Conservation (phyloP, 1,284 basidiomycete species). For the Cryptococcus sp. region DNA sequence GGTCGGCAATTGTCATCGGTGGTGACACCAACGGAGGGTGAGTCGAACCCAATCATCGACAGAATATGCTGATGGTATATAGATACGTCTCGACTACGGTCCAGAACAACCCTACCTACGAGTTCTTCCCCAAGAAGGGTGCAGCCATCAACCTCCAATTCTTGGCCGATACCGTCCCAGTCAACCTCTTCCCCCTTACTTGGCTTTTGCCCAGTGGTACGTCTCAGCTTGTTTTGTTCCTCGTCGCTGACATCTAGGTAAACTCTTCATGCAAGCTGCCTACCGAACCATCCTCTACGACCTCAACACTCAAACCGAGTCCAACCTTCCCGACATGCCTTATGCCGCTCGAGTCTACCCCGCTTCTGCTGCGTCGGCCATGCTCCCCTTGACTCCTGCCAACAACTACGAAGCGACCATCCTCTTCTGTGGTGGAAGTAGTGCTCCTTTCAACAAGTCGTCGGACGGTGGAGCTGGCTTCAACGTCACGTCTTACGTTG, state of each 20-base stretch:
- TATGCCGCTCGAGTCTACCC: constrained; percentile 79
- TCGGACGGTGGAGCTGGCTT: constrained; percentile 40
- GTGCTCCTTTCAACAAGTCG: constrained; percentile 46
- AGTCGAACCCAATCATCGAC: constrained; percentile 4
- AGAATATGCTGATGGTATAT: constrained; percentile 41
- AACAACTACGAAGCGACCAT: constrained; percentile 84
- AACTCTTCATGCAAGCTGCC: constrained; percentile 64
- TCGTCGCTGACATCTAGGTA: constrained; percentile 18
- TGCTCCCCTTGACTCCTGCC: constrained; percentile 82
- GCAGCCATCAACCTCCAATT: constrained; percentile 64
- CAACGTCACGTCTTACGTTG: constrained; percentile 42
- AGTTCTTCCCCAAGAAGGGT: constrained; percentile 63
- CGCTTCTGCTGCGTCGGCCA: constrained; percentile 78
- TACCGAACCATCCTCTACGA: constrained; percentile 45
- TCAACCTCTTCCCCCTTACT: constrained; percentile 81
- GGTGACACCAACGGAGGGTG: constrained; percentile 45
- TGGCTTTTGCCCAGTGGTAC: constrained; percentile 78
- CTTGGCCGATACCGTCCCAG: constrained; percentile 76
- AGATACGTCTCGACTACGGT: constrained; percentile 62
- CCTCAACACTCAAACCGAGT: constrained; percentile 31
- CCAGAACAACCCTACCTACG: constrained; percentile 75
- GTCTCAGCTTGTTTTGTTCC: constrained; percentile 11
- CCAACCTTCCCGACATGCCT: constrained; percentile 44
- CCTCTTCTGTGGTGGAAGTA: constrained; percentile 80
- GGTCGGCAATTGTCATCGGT: constrained; percentile 51